phyloP scores from a whole-genome alignment of 768 basidiomycete species.

The Postia placenta region DNA sequence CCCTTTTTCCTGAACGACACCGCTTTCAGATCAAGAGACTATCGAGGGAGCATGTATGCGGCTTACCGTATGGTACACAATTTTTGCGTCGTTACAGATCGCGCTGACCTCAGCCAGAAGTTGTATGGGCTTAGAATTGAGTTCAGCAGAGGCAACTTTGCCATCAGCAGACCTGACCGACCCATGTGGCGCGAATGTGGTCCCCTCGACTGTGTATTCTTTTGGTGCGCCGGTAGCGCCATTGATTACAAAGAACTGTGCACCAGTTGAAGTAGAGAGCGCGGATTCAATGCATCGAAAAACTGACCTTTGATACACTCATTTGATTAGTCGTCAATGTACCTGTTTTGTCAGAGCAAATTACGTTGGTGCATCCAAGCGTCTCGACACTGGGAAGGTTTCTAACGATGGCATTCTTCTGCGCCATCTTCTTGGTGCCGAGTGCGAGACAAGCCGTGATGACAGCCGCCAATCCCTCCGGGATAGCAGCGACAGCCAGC shows the following conservation, averaged over 20 bases:
- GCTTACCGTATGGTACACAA: slow-evolving; percentile 74
- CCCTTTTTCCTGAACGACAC: slow-evolving; percentile 58
- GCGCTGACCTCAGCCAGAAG: slow-evolving; percentile 87
- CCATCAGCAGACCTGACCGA: slow-evolving; percentile 61
- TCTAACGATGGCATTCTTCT: slow-evolving; percentile 96
- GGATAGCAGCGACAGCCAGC: slow-evolving; percentile 97
- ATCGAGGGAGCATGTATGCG: neutral
- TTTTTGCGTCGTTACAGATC: slow-evolving; percentile 92
- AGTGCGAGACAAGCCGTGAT: slow-evolving; percentile 96
- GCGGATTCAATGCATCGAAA: neutral
- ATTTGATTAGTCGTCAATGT: slow-evolving; percentile 96
- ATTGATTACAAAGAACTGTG: slow-evolving; percentile 72
- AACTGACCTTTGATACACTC: slow-evolving; percentile 76
- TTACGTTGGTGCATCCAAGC: slow-evolving; percentile 95
- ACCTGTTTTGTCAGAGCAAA: slow-evolving; percentile 98
- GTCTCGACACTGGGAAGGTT: slow-evolving; percentile 97
- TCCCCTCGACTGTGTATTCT: slow-evolving; percentile 84
- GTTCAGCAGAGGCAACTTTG: slow-evolving; percentile 50
- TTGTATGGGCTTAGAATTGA: slow-evolving; percentile 64
- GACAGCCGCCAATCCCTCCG: slow-evolving; percentile 96
- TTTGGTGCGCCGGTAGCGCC: slow-evolving; percentile 39
- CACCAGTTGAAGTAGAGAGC: neutral
- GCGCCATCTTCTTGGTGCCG: slow-evolving; percentile 98
- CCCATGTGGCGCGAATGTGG: slow-evolving; percentile 87
- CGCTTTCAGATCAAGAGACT: neutral